phyloP scores from a whole-genome alignment of 768 basidiomycete genomes.

The Ramaria rubella region DNA sequence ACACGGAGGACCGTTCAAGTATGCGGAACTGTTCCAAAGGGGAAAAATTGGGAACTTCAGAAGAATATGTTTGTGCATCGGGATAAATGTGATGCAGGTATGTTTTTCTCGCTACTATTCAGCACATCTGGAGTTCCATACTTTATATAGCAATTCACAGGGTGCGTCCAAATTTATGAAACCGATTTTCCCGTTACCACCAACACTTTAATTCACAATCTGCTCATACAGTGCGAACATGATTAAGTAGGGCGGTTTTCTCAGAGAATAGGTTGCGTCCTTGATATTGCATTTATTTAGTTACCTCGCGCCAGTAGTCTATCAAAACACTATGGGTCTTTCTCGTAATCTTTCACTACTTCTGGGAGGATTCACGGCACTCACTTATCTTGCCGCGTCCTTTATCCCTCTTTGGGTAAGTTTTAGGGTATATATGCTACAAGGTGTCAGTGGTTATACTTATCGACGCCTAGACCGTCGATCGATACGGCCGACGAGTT shows the following conservation, averaged over 20 bases:
- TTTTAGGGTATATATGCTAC: not conserved
- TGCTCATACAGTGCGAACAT: slow-evolving; percentile 27
- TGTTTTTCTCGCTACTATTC: not conserved
- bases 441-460: not conserved
- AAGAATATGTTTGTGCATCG: slow-evolving; percentile 33
- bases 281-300: slow-evolving; percentile 14
- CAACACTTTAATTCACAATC: not conserved
- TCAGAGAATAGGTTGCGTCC: not conserved
- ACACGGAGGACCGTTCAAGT: slow-evolving; percentile 30
- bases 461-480: slow-evolving; percentile 30
- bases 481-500: slow-evolving; percentile 34
- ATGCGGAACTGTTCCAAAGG: slow-evolving; percentile 30
- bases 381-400: slow-evolving; percentile 36
- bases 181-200: not conserved
- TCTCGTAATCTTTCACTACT: slow-evolving; percentile 35
- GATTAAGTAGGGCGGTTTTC: slow-evolving; percentile 27
- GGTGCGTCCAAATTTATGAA: slow-evolving; percentile 21
- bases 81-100: slow-evolving; percentile 33
- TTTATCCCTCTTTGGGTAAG: slow-evolving; percentile 35
- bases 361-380: slow-evolving; percentile 33
- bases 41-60: slow-evolving; percentile 34
- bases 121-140: too few relatives aligned
- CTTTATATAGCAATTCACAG: slow-evolving; percentile 33
- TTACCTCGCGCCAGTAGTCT: slow-evolving; percentile 35
- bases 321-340: slow-evolving; percentile 37